Evolutionary conservation across 495 filamentous ascomycete species (phyloP), one percentile per base, ranked within the genome.

Genomic region (Aspergillus taichungensis): DNA sequence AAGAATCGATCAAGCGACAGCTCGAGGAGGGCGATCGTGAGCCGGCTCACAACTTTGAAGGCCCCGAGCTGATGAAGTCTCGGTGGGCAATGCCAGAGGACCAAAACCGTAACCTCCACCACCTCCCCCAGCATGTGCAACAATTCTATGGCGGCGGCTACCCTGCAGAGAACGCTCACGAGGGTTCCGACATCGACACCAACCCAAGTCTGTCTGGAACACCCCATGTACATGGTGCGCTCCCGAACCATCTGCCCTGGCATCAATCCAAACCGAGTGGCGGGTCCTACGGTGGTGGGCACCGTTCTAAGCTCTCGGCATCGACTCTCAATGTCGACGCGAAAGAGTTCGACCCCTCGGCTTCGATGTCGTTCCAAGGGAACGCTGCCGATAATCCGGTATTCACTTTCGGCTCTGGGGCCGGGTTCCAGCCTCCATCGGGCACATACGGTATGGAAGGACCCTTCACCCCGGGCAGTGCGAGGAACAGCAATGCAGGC

Each of bases 291-390:
- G 43, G 13, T 13, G 53, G 47, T 3, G 65, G 62, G 6, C 83
- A 85, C 56, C 71, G 64, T 32, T 78, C 81, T 45, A 83, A 81
- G 57, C 64, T 79, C 27, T 88, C 84, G 3, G 68, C 77, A 13
- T 89, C 87, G 0, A 87, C 80, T 46, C 69, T 95, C 37, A 96
- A 98, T 50, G 87, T 89, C 33, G 81, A 79, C 43, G 91, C 92
- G 0, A 83, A 85, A 40, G 88, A 90, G 54, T 96, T 96, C 62
- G 87, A 92, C 46, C 86, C 87, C 5, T 68, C 64, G 12, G 79
- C 63, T 42, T 61, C 76, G 2, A 85, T 85, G 59, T 72, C 69
- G 7, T 85, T 83, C 46, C 68, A 69, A 32, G 66, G 67, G 39
- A 76, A 66, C 47, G 67, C 64, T 5, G 40, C 57, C 41, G 57